Conservation (phyloP, 2,329 filamentous ascomycete species). For the Fonsecaea nubica region DNA sequence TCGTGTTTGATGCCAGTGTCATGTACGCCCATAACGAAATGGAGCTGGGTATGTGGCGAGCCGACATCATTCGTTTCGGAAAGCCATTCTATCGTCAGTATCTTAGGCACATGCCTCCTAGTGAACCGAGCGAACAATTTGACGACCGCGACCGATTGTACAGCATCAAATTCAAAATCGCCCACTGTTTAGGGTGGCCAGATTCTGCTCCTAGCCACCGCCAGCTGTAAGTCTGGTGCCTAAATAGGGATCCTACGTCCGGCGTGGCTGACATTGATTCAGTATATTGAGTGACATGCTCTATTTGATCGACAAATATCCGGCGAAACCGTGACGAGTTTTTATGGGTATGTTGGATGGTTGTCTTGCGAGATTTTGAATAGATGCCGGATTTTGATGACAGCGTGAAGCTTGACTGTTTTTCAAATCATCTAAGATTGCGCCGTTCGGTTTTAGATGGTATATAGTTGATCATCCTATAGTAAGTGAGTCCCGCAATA, state of each 20-base stretch:
- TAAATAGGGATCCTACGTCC: neutral
- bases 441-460: too few relatives aligned
- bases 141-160: slow-evolving; percentile 38
- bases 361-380: too few relatives aligned
- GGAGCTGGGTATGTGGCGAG: slow-evolving; percentile 32
- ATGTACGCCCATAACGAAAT: slow-evolving; percentile 52
- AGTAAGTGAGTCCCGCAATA: too few relatives aligned
- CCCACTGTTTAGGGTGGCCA: slow-evolving; percentile 27
- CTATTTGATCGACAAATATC: slow-evolving; percentile 12
- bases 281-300: slow-evolving; percentile 9
- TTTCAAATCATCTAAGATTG: too few relatives aligned
- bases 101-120: slow-evolving; percentile 25
- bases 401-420: too few relatives aligned
- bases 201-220: slow-evolving; percentile 22
- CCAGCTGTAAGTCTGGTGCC: slow-evolving; percentile 21
- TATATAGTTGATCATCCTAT: too few relatives aligned
- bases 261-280: neutral
- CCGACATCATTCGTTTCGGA: slow-evolving; percentile 27
- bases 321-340: too few relatives aligned
- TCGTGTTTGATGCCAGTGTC: slow-evolving; percentile 48
- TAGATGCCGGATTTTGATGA: too few relatives aligned
- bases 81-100: slow-evolving; percentile 26
- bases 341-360: too few relatives aligned
- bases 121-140: slow-evolving; percentile 34
- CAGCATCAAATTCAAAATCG: slow-evolving; percentile 30